Evolutionary conservation across 306 rosid genomes (phyloP), one percentile per base, ranked within the genome.

Genomic region (Cicer arietinum): DNA sequence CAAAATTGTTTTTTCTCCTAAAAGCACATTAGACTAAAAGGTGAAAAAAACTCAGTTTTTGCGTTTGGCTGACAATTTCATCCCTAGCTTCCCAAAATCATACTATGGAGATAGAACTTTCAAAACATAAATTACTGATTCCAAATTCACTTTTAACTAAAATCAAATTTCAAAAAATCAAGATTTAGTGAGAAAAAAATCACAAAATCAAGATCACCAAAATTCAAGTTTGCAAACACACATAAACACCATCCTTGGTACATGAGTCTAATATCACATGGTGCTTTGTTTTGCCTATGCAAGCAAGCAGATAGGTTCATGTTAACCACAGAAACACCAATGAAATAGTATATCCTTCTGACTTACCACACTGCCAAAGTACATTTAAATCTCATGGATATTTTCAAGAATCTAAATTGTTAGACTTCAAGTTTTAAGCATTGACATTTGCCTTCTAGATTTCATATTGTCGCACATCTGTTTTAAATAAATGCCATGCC

Each of bases 401-500:
- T 16, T 46, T 22, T 67, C 30, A 39, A 52, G 73, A 42, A 42
- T 42, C 69, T 41, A 64, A 42, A n/a, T 9, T 63, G 50, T 41
- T 63, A 79, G 10, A 22, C 9, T 45, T 18, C 67, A 42, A 68
- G 16, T 81, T 62, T 45, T 51, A 52, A 39, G 16, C 25, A 35
- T 59, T 18, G 52, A 54, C 42, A 69, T 56, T 56, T 35, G 64
- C 18, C 65, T 64, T 70, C 69, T 7, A 40, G 39, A 39, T 41
- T 44, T 74, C 71, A 69, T 48, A 45, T 16, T 40, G 18, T 10
- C 7, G 56, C 18, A 62, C 22, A 71, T 37, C 63, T 61, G 35
- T 3, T 65, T 59, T 40, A 74, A 68, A 71, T 63, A 71, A 30
- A 78, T 39, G 25, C 41, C 56, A 61, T 52, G 39, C 40, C 72